A percentile compares a stretch with the other conserved stretches of the same genome.
Evolutionary conservation across 371 early-diverging fungal species (phyloP).

Genomic region (Syncephalastrum contaminatum): DNA sequence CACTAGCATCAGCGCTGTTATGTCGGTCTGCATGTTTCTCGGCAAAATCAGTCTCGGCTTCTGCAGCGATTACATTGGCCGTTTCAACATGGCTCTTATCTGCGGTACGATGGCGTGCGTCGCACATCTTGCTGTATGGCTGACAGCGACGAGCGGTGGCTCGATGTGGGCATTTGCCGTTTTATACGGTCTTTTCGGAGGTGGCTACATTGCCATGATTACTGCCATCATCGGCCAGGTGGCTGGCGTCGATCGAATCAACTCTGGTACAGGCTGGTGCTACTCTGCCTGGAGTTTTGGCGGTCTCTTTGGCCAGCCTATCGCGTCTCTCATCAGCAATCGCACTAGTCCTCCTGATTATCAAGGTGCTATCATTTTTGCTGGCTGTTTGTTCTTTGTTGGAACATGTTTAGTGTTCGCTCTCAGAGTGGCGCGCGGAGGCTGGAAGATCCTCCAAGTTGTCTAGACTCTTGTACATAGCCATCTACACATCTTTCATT

Average conservation of each 20-base stretch:
- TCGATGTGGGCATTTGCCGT: constrained; percentile 40
- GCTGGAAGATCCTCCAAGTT: constrained; percentile 14
- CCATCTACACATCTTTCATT: no score
- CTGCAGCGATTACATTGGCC: constrained; percentile 55
- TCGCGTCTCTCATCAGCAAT: constrained; percentile 46
- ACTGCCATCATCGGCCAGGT: constrained; percentile 49
- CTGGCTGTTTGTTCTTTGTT: constrained; percentile 23
- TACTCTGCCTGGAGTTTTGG: constrained; percentile 51
- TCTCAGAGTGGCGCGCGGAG: constrained; percentile 29
- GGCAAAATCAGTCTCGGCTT: constrained; percentile 47
- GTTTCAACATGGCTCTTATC: constrained; percentile 51
- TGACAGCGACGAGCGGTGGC: constrained; percentile 37
- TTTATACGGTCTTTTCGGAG: constrained; percentile 56
- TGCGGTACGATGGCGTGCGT: constrained; percentile 51
- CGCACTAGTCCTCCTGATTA: constrained; percentile 14
- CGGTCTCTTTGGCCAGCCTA: constrained; percentile 52
- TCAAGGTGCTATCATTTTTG: constrained; percentile 18
- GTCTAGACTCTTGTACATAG: constrained; percentile 42
- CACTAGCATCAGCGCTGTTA: constrained; percentile 40
- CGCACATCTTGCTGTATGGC: constrained; percentile 38
- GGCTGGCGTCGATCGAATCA: constrained; percentile 51
- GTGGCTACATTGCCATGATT: constrained; percentile 56
- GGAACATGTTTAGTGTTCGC: constrained; percentile 25
- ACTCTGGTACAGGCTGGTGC: constrained; percentile 50
- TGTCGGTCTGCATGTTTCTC: constrained; percentile 48